Evolutionary conservation across 2,329 filamentous ascomycete species (phyloP), one percentile per base, ranked within the genome.

Genomic region (Pseudogymnoascus sp.): DNA sequence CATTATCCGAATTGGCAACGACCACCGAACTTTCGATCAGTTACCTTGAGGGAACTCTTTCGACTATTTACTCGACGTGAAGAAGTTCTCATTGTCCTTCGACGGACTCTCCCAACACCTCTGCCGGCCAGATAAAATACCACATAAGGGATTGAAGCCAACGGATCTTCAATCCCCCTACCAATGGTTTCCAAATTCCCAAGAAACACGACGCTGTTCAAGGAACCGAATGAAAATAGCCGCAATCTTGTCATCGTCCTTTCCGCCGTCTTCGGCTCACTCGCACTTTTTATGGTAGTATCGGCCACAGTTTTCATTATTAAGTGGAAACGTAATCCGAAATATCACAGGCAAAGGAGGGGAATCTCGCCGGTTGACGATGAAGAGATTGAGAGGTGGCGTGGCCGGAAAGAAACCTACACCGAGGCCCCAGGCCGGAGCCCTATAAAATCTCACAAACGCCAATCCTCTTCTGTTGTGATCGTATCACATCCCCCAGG

Each of bases 371-470:
- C 85, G 11, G 86, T 88, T 64, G 80, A 82, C 66, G 85, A 88
- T 68, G 84, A 87, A 65, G 85, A 88, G 71, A 88, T 88, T 64
- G 83, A 83, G 67, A 85, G 83, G 3, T 88, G 85, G 85, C 40
- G 75, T 72, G 67, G 76, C 1, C 43, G 43, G 23, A 53, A 53
- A 53, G 43, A 53, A 53, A 53, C 43, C 9, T 53, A 53, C 43
- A 53, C 43, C 3, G 43, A 75, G 66, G 69, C 70, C 28, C 63
- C 60, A 36, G 69, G 68, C 31, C 63, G 65, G 31, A 70, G 69
- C 60, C 67, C 67, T n/a, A 64, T 63, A 23, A 67, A 67, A n/a
- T 64, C 67, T 23, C 60, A 14, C 43, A 21, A 25, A 53, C 60
- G 62, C 9, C 56, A 53, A 21, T 53, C 43, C 23, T 53, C 43